Conservation (phyloP, 2,329 filamentous ascomycete species). For the Dactylellina parvicollis region DNA sequence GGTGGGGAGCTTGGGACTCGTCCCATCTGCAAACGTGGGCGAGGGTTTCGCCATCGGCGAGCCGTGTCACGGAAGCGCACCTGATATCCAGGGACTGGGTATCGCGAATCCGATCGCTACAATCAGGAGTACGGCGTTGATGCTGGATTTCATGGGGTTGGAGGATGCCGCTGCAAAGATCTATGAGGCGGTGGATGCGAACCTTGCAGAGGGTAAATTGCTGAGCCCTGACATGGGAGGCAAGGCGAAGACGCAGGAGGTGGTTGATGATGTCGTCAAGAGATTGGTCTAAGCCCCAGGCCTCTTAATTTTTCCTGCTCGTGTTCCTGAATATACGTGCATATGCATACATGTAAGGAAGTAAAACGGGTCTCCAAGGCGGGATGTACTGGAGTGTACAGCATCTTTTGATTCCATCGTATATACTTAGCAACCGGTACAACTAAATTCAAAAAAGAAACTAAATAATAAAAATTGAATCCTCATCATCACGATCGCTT, state of each 20-base stretch:
- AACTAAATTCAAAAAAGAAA: background rate
- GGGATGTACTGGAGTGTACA: slow-evolving; percentile 1
- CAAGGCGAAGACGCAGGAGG: slow-evolving; percentile 82
- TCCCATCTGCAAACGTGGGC: slow-evolving; percentile 94
- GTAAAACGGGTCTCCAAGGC: slow-evolving; percentile 5
- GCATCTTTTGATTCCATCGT: background rate
- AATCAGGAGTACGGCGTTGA: slow-evolving; percentile 85
- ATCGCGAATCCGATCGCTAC: slow-evolving; percentile 98
- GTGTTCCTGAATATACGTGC: background rate
- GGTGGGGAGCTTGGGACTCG: slow-evolving; percentile 88
- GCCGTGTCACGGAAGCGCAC: slow-evolving; percentile 95
- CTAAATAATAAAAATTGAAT: too few species aligned
- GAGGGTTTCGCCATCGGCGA: slow-evolving; percentile 95
- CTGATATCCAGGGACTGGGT: slow-evolving; percentile 90
- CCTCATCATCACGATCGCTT: background rate
- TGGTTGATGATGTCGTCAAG: slow-evolving; percentile 85
- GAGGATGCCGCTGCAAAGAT: slow-evolving; percentile 87
- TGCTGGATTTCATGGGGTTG: slow-evolving; percentile 95
- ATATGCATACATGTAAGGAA: background rate
- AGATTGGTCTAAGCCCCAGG: slow-evolving; percentile 66
- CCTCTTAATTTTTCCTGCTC: background rate
- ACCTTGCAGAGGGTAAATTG: slow-evolving; percentile 82
- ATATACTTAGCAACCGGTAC: background rate
- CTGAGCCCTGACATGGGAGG: slow-evolving; percentile 92
- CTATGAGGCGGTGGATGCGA: slow-evolving; percentile 89